Percentiles rank a stretch among this genome's conserved stretches.
Evolutionary conservation across 2,329 filamentous ascomycete genomes (phyloP).

Genomic region (Pyrenochaeta sp.): DNA sequence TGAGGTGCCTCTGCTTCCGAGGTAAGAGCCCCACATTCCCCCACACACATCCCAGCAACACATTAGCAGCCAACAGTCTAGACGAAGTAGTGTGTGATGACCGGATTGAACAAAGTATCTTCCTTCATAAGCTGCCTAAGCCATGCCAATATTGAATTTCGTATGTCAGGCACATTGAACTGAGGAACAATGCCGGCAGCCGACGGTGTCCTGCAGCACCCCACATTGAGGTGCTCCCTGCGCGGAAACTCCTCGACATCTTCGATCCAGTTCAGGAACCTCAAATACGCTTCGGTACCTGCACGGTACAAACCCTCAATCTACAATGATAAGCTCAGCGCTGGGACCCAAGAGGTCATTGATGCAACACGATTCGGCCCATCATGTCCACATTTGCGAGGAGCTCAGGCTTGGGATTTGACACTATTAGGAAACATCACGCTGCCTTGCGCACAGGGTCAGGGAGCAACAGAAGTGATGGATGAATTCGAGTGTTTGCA

Average conservation of each 20-base stretch:
- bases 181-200: conserved; percentile 1
- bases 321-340: conserved; percentile 13
- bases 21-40: too few species aligned
- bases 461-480: conserved; percentile 29
- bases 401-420: conserved; percentile 39
- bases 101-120: too few species aligned
- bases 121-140: too few species aligned
- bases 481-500: conserved; percentile 49
- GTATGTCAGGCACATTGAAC: too few species aligned
- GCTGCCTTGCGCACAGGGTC: conserved; percentile 20
- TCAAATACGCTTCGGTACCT: conserved; percentile 48
- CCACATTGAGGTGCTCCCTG: conserved; percentile 23
- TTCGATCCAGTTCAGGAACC: conserved; percentile 44
- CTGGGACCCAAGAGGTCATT: conserved; percentile 20
- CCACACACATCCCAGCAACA: too few species aligned
- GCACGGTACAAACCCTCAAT: conserved; percentile 44
- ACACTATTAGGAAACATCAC: conserved; percentile 30
- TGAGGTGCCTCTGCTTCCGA: too few species aligned
- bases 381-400: conserved; percentile 47
- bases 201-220: conserved; percentile 12
- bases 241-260: conserved; percentile 25
- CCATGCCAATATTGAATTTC: background rate
- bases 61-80: too few species aligned
- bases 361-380: conserved; percentile 49
- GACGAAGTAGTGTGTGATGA: too few species aligned